Evolutionary conservation across 2,329 filamentous ascomycete species (phyloP), one percentile per base, ranked within the genome.

Genomic region (Paecilomyces formosus): DNA sequence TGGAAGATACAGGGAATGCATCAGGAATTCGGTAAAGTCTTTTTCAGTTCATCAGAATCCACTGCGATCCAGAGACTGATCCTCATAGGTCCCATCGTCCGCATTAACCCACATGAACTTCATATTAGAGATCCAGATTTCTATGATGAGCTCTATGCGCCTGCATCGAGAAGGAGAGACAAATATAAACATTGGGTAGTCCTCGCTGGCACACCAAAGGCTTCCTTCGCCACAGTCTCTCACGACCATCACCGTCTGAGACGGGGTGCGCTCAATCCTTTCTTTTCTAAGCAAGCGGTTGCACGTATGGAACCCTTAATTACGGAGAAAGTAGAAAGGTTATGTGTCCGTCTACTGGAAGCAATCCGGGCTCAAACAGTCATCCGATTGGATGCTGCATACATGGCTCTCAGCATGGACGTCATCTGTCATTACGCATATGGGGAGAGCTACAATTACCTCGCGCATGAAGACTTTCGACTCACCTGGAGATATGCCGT

Each of bases 341-440:
- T 75, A 5, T 66, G 65, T 18, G 57, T n/a, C 1, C 65, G 66
- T 8, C 65, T 72, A 21, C 64, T 63, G 18, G 57, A 64, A 8
- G 66, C 66, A 7, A 61, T 56, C 21, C 8, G 39, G 9, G 53
- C 57, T 2, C 55, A 57, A 1, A 53, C 58, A 0, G 66, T 70
- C 13, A 58, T 71, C 2, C 57, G 60, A 12, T 57, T 72, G 3
- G 62, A 67, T 33, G 61, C 63, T 0, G 67, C 67, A 6, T 72
- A 66, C 45, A 65, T 65, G 13, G 67, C 68, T 1, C 61, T 73
- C 21, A 72, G 69, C 8, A 66, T 66, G 21, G 75, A 78, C 57
- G 68, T 75, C 15, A 74, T 75, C 55, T 71, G 68, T 1, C 63
- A 74, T 18, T 77, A 77, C 56, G 68, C 66, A n/a, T 77, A 75